Percentiles rank a stretch among this genome's conserved stretches.
phyloP scores from a whole-genome alignment of 208 protist genomes.

The Tritrichomonas foetus region DNA sequence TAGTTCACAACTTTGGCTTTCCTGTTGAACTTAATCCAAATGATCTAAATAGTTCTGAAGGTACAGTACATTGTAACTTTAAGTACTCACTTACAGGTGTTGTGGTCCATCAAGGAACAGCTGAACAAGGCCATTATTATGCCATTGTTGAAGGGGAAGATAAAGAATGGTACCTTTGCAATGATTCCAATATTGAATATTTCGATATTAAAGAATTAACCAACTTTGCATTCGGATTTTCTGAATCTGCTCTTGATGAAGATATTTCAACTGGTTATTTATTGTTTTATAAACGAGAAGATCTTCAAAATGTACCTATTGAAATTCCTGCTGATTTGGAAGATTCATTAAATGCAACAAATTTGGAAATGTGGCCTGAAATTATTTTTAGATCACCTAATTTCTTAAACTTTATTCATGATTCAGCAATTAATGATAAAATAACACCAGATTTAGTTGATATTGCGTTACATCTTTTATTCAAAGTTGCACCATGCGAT shows the following conservation, averaged over 20 bases:
- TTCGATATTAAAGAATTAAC: background rate
- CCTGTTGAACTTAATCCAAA: background rate
- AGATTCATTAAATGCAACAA: too few relatives aligned
- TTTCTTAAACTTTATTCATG: too few relatives aligned
- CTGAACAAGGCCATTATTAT: background rate
- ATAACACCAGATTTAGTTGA: too few relatives aligned
- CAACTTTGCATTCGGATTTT: background rate
- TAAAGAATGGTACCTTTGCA: conserved; percentile 30
- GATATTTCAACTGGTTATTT: conserved; percentile 1
- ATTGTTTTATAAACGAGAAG: background rate
- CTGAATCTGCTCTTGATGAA: background rate
- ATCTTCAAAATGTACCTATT: too few relatives aligned
- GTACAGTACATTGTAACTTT: background rate
- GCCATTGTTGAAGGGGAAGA: background rate
- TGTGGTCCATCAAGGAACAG: background rate
- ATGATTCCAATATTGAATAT: background rate
- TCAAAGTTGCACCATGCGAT: too few relatives aligned
- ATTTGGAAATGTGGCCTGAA: too few relatives aligned
- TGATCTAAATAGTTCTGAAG: background rate
- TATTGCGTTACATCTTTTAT: too few relatives aligned
- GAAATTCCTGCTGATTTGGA: too few relatives aligned
- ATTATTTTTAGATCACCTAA: too few relatives aligned
- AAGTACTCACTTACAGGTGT: background rate
- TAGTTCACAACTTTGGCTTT: background rate
- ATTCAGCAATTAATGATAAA: too few relatives aligned